Evolutionary conservation across 495 filamentous ascomycete genomes (phyloP).

Genomic region (Aspergillus funiculosus): DNA sequence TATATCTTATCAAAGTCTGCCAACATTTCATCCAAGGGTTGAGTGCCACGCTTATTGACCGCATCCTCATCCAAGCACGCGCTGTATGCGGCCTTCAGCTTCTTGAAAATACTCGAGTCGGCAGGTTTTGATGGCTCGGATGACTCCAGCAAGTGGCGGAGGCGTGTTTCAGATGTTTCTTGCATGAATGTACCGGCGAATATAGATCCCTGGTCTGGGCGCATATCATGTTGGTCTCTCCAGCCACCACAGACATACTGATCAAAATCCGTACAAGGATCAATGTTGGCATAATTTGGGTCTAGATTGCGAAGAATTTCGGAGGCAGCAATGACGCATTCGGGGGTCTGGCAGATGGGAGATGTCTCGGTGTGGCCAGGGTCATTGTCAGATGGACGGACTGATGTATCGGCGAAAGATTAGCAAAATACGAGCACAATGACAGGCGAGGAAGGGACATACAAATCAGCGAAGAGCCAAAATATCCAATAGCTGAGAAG

Average conservation of each 20-base stretch:
- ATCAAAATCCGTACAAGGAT: conserved; percentile 67
- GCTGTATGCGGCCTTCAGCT: conserved; percentile 56
- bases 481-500: too few relatives aligned
- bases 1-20: conserved; percentile 49
- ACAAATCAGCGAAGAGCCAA: too few relatives aligned
- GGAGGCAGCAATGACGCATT: conserved; percentile 64
- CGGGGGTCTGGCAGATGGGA: conserved; percentile 49
- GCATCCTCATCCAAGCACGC: conserved; percentile 58
- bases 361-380: conserved; percentile 19
- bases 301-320: conserved; percentile 62
- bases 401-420: background rate
- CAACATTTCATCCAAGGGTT: conserved; percentile 49
- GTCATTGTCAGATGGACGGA: background rate
- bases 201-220: conserved; percentile 56
- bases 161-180: conserved; percentile 51
- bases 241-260: conserved; percentile 65
- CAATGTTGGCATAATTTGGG: conserved; percentile 55
- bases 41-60: conserved; percentile 48
- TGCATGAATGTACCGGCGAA: conserved; percentile 55
- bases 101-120: conserved; percentile 61
- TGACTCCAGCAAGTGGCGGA: conserved; percentile 60
- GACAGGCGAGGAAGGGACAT: background rate
- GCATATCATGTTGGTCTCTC: conserved; percentile 58
- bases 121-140: conserved; percentile 43
- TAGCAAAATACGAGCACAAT: background rate